Evolutionary conservation across 345 rosid species (phyloP).

Genomic region (Excoecaria agallocha): DNA sequence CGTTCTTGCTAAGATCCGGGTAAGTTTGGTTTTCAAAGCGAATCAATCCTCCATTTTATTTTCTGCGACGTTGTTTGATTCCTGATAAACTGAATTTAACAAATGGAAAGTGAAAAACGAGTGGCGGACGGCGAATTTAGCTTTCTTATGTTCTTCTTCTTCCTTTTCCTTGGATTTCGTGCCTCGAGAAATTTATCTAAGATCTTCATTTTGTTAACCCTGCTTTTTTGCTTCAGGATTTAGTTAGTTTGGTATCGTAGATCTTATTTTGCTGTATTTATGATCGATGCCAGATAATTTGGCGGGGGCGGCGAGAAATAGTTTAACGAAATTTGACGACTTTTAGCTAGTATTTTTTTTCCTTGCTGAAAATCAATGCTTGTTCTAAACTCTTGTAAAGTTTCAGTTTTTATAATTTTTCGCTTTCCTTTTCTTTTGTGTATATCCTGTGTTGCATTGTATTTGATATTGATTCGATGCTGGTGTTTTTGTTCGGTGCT

Average conservation of each 20-base stretch:
- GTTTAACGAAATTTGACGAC: background rate
- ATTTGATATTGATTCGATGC: background rate
- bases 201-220: background rate
- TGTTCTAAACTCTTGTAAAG: background rate
- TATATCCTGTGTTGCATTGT: background rate
- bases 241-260: background rate
- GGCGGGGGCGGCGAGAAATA: background rate
- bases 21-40: slow-evolving; percentile 16
- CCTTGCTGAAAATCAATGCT: no score
- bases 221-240: background rate
- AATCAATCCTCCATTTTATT: background rate
- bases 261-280: background rate
- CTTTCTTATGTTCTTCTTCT: background rate
- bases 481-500: background rate
- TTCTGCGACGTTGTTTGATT: background rate
- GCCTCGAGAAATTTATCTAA: background rate
- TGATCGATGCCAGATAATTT: background rate
- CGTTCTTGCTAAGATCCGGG: slow-evolving; percentile 99
- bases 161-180: slow-evolving; percentile 6
- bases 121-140: no score
- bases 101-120: background rate
- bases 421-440: background rate
- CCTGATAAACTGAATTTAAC: background rate
- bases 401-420: background rate
- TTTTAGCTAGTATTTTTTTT: slow-evolving; percentile 9